These are phyloP conservation scores for Wickerhamiella musiphila DNA, from an alignment of 805 yeast species.

Conservation along the genomic window DNA sequence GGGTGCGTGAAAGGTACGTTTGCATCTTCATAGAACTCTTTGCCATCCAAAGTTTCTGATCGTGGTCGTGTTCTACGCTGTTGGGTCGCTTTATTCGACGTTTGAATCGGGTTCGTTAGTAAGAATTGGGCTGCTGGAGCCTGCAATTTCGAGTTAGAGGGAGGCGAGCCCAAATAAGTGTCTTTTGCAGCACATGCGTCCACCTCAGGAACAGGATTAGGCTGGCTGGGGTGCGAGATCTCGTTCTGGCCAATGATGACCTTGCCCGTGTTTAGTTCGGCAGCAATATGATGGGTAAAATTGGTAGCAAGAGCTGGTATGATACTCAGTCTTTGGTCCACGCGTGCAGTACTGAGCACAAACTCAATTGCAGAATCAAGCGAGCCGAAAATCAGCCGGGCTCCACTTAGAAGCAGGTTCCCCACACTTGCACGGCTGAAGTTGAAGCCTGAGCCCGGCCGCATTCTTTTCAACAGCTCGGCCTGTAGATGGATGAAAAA, in stretches of 20 bases:
- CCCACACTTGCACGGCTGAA: constrained; percentile 74
- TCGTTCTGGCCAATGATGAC: constrained; percentile 82
- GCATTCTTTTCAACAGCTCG: constrained; percentile 51
- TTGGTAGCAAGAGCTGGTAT: constrained; percentile 73
- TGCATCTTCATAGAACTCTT: constrained; percentile 32
- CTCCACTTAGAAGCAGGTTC: constrained; percentile 66
- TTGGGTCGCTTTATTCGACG: too few relatives aligned
- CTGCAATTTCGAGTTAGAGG: too few relatives aligned
- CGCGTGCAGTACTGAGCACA: constrained; percentile 43
- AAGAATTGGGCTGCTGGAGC: too few relatives aligned
- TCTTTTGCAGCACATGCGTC: neutral
- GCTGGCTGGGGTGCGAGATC: constrained; percentile 59
- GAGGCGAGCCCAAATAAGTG: too few relatives aligned
- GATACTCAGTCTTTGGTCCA: constrained; percentile 37
- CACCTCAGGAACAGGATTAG: neutral
- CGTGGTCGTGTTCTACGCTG: neutral
- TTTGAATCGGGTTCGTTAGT: too few relatives aligned
- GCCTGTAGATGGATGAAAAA: constrained; percentile 65
- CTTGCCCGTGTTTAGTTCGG: constrained; percentile 47
- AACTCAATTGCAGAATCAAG: constrained; percentile 72
- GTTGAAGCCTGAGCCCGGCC: constrained; percentile 43
- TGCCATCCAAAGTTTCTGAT: too few relatives aligned
- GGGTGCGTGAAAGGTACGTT: constrained; percentile 64
- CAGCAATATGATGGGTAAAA: constrained; percentile 75
- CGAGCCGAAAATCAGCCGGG: constrained; percentile 66